These are phyloP conservation scores for Detonula confervacea DNA, from an alignment of 352 stramenopile genomes.

Conservation along the genomic window DNA sequence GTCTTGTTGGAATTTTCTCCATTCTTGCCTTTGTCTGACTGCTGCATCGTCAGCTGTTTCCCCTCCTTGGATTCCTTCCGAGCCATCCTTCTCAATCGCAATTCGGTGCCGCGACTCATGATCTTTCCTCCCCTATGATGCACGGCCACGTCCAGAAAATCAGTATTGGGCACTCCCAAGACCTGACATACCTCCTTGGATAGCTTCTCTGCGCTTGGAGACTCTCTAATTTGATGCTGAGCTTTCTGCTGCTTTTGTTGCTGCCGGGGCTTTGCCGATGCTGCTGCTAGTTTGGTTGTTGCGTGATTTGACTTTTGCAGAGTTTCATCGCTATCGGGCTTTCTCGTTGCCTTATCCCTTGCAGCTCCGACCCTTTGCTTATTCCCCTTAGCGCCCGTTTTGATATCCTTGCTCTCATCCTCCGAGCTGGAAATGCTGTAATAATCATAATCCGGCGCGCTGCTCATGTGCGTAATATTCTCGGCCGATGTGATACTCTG, in stretches of 20 bases:
- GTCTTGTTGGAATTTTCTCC: background rate
- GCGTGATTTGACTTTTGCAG: background rate
- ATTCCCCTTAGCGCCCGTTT: background rate
- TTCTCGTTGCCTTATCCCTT: background rate
- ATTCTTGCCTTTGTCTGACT: background rate
- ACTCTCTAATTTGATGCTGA: background rate
- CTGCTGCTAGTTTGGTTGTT: background rate
- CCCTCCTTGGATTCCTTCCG: constrained; percentile 1
- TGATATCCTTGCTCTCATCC: background rate
- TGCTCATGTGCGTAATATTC: constrained; percentile 26
- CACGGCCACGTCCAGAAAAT: background rate
- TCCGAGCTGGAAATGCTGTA: constrained; percentile 22
- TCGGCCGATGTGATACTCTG: constrained; percentile 3
- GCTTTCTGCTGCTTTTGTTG: background rate
- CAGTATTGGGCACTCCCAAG: constrained; percentile 24
- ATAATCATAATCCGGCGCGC: constrained; percentile 27
- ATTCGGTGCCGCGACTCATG: constrained; percentile 31
- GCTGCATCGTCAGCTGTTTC: background rate
- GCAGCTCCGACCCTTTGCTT: background rate
- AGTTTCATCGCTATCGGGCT: background rate
- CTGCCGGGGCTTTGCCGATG: background rate
- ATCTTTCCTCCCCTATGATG: constrained; percentile 18
- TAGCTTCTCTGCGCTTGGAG: background rate
- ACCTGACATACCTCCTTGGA: constrained; percentile 19
- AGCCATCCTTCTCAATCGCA: constrained; percentile 10